Conservation (phyloP, 371 early-diverging fungal species). For the Mucor circinelloides region DNA sequence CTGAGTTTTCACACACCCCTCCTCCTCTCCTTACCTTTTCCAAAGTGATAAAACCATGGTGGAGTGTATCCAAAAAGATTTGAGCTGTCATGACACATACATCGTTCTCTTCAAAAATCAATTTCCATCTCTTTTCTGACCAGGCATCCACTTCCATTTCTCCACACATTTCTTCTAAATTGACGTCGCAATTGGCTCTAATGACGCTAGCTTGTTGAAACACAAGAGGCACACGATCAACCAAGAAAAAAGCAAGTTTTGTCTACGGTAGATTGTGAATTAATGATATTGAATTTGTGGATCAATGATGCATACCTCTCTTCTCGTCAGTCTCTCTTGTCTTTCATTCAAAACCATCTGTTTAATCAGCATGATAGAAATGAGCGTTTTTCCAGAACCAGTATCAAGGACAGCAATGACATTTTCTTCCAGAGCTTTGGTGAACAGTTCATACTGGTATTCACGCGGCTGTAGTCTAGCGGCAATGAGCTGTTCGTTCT, state of each 20-base stretch:
- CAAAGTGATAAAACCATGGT: slow-evolving; percentile 69
- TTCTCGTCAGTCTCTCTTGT: slow-evolving; percentile 29
- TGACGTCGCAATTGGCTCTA: slow-evolving; percentile 59
- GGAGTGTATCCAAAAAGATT: slow-evolving; percentile 77
- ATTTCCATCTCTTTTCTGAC: slow-evolving; percentile 63
- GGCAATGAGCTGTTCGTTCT: slow-evolving; percentile 11
- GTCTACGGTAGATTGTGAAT: slow-evolving; percentile 27
- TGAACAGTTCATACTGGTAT: slow-evolving; percentile 81
- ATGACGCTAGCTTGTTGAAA: slow-evolving; percentile 84
- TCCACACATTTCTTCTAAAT: slow-evolving; percentile 67
- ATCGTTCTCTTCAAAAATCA: slow-evolving; percentile 58
- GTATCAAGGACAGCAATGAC: slow-evolving; percentile 90
- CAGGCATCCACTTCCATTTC: slow-evolving; percentile 69
- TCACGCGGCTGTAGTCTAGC: slow-evolving; percentile 57
- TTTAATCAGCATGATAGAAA: slow-evolving; percentile 84
- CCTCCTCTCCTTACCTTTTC: slow-evolving; percentile 54
- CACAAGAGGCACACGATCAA: slow-evolving; percentile 84
- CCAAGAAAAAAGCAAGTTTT: slow-evolving; percentile 77
- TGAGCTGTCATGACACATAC: slow-evolving; percentile 90
- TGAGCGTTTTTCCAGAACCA: slow-evolving; percentile 93
- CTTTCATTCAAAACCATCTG: slow-evolving; percentile 56
- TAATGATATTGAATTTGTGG: no score
- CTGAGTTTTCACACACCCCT: no score
- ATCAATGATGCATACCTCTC: slow-evolving; percentile 38
- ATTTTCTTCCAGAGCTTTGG: slow-evolving; percentile 69